Evolutionary conservation across 2,329 filamentous ascomycete species (phyloP).

Genomic region (Penicillium rolfsii): DNA sequence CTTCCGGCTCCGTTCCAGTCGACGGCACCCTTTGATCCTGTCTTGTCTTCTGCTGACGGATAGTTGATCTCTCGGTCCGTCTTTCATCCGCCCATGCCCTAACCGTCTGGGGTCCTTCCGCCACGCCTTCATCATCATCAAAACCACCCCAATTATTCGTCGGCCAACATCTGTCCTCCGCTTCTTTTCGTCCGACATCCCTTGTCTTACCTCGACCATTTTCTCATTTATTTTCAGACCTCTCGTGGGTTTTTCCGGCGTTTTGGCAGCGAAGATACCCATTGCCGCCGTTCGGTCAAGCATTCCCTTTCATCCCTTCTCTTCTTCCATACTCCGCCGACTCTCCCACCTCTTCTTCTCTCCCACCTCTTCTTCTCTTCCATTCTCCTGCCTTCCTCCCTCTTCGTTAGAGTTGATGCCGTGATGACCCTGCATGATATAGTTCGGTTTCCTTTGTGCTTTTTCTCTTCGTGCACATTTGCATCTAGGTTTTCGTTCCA

Average conservation of each 20-base stretch:
- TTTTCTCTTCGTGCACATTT: slow-evolving; percentile 5
- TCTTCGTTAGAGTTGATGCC: slow-evolving; percentile 8
- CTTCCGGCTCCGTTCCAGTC: neutral
- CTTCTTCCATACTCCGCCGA: neutral
- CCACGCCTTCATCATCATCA: neutral
- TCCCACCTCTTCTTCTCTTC: neutral
- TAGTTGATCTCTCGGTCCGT: neutral
- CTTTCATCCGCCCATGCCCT: neutral
- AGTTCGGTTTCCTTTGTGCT: neutral
- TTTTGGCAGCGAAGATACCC: slow-evolving; percentile 31
- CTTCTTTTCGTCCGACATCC: neutral
- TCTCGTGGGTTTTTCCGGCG: slow-evolving; percentile 24
- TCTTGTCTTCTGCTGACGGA: neutral
- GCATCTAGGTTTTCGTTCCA: neutral
- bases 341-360: neutral
- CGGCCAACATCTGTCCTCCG: neutral
- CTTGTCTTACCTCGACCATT: neutral
- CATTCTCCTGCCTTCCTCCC: neutral
- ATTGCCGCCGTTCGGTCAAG: slow-evolving; percentile 15
- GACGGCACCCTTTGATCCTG: neutral
- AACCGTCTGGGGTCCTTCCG: neutral
- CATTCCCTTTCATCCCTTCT: slow-evolving; percentile 1
- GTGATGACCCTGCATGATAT: slow-evolving; percentile 9
- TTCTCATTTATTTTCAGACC: slow-evolving; percentile 13
- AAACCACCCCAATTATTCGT: neutral